Conservation (phyloP, 805 yeast genomes). For the Ogataea kodamae region DNA sequence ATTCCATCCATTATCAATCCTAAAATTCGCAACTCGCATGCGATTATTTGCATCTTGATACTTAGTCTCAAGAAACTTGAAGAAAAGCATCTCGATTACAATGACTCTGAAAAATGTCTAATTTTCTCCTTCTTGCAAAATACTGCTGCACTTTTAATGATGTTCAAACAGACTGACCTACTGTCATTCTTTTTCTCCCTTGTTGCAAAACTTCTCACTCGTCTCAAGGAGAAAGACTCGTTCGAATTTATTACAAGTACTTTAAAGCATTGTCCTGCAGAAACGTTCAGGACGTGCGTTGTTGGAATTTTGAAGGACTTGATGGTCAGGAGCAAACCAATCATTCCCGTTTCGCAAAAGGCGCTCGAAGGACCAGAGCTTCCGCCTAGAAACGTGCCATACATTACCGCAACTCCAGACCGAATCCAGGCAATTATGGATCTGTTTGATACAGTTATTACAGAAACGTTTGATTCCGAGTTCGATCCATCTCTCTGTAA, state of each 20-base stretch:
- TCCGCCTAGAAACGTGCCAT: slow-evolving; percentile 40
- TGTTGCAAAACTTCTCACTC: slow-evolving; percentile 58
- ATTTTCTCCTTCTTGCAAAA: slow-evolving; percentile 27
- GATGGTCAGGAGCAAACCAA: slow-evolving; percentile 36
- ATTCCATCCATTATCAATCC: slow-evolving; percentile 37
- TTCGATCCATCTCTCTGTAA: slow-evolving; percentile 32
- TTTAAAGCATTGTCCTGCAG: slow-evolving; percentile 59
- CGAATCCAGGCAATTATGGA: slow-evolving; percentile 42
- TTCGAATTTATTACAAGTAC: slow-evolving; percentile 64
- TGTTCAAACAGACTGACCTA: slow-evolving; percentile 16
- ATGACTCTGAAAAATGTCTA: slow-evolving; percentile 5
- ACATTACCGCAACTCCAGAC: slow-evolving; percentile 40
- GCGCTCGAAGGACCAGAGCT: slow-evolving; percentile 27
- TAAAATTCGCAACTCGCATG: slow-evolving; percentile 14
- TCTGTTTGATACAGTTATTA: slow-evolving; percentile 38
- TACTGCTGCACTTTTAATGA: slow-evolving; percentile 20
- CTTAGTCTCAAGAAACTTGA: slow-evolving; percentile 20
- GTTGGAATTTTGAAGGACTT: slow-evolving; percentile 71
- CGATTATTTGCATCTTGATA: slow-evolving; percentile 21
- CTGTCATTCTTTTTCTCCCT: slow-evolving; percentile 49
- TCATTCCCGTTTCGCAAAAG: slow-evolving; percentile 7
- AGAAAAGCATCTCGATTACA: slow-evolving; percentile 1
- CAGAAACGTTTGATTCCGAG: slow-evolving; percentile 31
- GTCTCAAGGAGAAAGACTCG: slow-evolving; percentile 51
- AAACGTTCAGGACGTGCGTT: slow-evolving; percentile 53